phyloP scores from a whole-genome alignment of 805 yeast species.

The Saccharomyces paradoxus region DNA sequence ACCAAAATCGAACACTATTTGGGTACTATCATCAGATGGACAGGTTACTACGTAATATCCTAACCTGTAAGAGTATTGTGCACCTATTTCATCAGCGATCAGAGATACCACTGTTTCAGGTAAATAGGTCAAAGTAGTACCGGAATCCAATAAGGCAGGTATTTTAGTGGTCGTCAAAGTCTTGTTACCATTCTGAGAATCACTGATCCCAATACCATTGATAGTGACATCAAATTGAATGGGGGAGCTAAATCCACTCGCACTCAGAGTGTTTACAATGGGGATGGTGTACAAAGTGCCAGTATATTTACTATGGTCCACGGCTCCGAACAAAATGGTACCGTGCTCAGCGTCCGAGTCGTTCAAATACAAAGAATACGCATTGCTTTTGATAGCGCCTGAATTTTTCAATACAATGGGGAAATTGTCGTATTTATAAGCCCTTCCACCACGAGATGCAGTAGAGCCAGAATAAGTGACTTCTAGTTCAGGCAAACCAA shows the following conservation, averaged over 20 bases:
- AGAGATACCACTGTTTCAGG: constrained; percentile 31
- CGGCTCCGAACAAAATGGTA: constrained; percentile 62
- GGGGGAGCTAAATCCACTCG: constrained; percentile 12
- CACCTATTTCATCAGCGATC: constrained; percentile 30
- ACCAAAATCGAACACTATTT: constrained; percentile 44
- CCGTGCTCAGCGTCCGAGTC: constrained; percentile 38
- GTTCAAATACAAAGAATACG: constrained; percentile 58
- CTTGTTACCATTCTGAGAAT: not conserved
- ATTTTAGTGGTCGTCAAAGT: constrained; percentile 22
- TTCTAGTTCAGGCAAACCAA: constrained; percentile 65
- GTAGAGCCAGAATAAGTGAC: constrained; percentile 39
- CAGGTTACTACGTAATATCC: constrained; percentile 43
- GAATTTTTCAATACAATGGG: constrained; percentile 50
- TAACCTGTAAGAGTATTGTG: constrained; percentile 32
- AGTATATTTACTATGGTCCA: constrained; percentile 52
- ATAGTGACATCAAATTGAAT: constrained; percentile 16
- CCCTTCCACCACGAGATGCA: constrained; percentile 6
- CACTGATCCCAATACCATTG: not conserved
- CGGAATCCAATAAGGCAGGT: constrained; percentile 46
- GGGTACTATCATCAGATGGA: constrained; percentile 23
- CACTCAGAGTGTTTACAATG: constrained; percentile 34
- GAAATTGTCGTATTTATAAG: constrained; percentile 50
- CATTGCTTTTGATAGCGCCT: constrained; percentile 36
- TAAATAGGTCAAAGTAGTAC: constrained; percentile 44
- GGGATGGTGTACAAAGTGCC: constrained; percentile 48